Evolutionary conservation across 169 alveolate genomes (phyloP).

Genomic region (Amoebophrya sp.): DNA sequence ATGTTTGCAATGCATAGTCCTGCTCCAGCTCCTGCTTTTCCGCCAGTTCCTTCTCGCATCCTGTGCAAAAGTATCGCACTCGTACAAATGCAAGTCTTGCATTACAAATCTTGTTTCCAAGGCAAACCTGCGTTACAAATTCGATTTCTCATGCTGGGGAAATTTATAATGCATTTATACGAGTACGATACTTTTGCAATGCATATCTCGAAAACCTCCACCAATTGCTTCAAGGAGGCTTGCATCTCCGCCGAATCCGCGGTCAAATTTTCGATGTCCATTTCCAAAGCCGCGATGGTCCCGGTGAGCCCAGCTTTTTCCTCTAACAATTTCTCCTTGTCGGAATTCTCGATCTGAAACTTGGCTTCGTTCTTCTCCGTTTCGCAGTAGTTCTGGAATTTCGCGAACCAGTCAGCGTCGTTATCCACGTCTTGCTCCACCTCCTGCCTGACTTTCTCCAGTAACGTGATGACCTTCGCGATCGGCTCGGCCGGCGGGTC

Average conservation of each 20-base stretch:
- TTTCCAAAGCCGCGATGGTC: neutral
- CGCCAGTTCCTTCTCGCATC: too few species aligned
- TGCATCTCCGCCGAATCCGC: neutral
- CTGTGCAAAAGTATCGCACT: too few species aligned
- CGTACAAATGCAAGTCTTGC: too few species aligned
- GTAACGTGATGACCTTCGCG: too few species aligned
- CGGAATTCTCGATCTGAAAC: neutral
- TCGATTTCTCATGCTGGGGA: too few species aligned
- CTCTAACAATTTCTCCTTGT: neutral
- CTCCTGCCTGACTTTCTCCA: neutral
- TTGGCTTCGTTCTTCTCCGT: neutral
- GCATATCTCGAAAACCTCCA: neutral
- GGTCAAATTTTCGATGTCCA: neutral
- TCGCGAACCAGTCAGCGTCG: neutral
- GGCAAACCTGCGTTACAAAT: too few species aligned
- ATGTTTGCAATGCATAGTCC: too few species aligned
- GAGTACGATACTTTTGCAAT: neutral
- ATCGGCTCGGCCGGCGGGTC: too few species aligned
- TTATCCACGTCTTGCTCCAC: neutral
- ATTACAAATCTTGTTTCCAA: too few species aligned
- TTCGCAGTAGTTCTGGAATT: neutral
- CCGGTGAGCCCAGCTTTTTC: neutral
- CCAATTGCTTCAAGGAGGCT: neutral
- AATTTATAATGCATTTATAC: too few species aligned
- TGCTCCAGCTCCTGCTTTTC: too few species aligned